Evolutionary conservation across 2,329 filamentous ascomycete species (phyloP), one percentile per base, ranked within the genome.

Genomic region (Rhytidhysteron rufulum): DNA sequence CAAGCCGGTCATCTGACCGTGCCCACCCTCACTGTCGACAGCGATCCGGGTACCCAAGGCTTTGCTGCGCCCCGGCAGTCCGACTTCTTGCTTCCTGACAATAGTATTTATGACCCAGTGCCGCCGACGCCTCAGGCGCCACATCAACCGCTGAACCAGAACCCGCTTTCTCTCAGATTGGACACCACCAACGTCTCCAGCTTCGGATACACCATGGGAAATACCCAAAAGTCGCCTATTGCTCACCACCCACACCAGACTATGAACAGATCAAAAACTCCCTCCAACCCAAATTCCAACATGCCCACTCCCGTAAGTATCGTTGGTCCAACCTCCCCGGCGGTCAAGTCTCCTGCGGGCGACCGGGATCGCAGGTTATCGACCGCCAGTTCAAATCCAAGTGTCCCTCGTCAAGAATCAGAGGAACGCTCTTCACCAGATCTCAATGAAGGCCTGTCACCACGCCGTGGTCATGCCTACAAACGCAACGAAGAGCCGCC

Each of bases 401-500:
- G 31, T 24, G 54, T 49, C 21, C 44, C 44, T 32, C 51, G 55
- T 20, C 48, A 50, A 5, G 19, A 40, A 1, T 64, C 61, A 19
- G 54, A 60, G 22, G 55, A 57, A 10, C 30, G 37, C 15, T 57
- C 56, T n/a, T 62, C 58, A 13, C 49, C 53, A 42, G 53, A 57
- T 37, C 55, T 46, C 18, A 24, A 34, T 22, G 39, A 35, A 20
- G 55, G 62, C 21, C 50, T 51, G 37, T 58, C 58, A 9, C 54
- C 58, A 31, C 60, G 58, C 37, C 60, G 59, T 45, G 65, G 65
- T 40, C 52, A 63, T 49, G 53, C 60, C 19, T 66, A 61, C 49
- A 68, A 68, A 44, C 63, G 65, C 24, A 46, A 56, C 36, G 65
- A 66, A 44, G 76, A 79, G 54, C 77, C 78, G 9, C 77, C 76